phyloP scores from a whole-genome alignment of 192 early-diverging fungal genomes.

The Coemansia sp. region DNA sequence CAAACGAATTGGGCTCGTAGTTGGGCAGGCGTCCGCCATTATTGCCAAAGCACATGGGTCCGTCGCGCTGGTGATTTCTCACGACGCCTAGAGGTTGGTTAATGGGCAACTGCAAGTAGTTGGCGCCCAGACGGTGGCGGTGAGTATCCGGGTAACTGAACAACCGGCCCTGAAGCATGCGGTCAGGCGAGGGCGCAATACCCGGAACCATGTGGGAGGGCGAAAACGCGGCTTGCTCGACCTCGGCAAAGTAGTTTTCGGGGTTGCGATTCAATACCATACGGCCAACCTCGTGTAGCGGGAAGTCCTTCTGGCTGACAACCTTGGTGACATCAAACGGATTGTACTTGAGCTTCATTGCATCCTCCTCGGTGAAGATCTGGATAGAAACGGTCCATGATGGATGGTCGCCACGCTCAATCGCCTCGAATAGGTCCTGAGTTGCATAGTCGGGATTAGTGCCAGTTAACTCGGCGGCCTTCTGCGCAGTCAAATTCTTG shows the following conservation, averaged over 20 bases:
- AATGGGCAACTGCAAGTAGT: constrained; percentile 74
- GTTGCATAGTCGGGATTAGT: constrained; percentile 64
- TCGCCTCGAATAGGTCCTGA: constrained; percentile 66
- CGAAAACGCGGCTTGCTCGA: constrained; percentile 73
- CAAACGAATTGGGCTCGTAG: constrained; percentile 68
- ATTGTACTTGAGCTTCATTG: constrained; percentile 66
- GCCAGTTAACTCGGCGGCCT: constrained; percentile 58
- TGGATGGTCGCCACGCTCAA: constrained; percentile 65
- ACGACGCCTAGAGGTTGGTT: constrained; percentile 60
- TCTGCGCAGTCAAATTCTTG: constrained; percentile 58
- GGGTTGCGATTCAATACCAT: constrained; percentile 72
- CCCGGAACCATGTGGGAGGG: constrained; percentile 71
- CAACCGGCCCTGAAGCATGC: constrained; percentile 73
- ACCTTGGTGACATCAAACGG: constrained; percentile 73
- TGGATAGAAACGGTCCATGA: constrained; percentile 70
- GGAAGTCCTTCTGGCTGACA: constrained; percentile 67
- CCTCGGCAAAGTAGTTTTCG: constrained; percentile 77
- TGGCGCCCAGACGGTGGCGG: constrained; percentile 68
- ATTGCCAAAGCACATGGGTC: constrained; percentile 56
- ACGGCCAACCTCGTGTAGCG: constrained; percentile 68
- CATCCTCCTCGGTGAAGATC: constrained; percentile 63
- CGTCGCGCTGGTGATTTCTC: constrained; percentile 72
- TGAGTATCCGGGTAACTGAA: constrained; percentile 78
- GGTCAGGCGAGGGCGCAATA: constrained; percentile 68
- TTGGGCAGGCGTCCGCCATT: constrained; percentile 65